Conservation (phyloP, 177 flowering plant species). For the Vitis hybrid region DNA sequence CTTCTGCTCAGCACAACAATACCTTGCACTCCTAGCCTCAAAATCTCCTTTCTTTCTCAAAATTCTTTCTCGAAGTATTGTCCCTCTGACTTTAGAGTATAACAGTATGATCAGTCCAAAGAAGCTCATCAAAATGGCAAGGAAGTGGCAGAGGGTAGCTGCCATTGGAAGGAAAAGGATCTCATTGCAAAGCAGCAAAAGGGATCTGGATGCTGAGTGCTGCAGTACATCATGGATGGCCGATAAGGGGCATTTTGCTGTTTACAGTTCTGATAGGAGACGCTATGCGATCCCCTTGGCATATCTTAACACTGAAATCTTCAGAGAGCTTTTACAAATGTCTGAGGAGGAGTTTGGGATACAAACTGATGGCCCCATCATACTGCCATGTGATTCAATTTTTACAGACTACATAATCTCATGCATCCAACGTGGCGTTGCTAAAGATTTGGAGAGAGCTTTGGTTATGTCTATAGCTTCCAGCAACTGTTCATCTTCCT, state of each 20-base stretch:
- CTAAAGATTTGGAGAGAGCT: too few species aligned
- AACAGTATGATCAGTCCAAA: slow-evolving; percentile 12
- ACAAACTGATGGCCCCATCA: too few species aligned
- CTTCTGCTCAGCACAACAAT: too few species aligned
- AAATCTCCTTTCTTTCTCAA: background rate
- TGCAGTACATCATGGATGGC: slow-evolving; percentile 8
- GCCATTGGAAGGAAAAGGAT: slow-evolving; percentile 10
- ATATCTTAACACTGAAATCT: background rate
- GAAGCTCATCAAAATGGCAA: slow-evolving; percentile 16
- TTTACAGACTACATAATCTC: too few species aligned
- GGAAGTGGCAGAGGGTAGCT: background rate
- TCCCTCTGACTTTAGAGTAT: background rate
- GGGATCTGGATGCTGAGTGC: background rate
- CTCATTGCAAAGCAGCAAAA: background rate
- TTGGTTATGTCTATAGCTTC: too few species aligned
- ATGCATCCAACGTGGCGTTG: too few species aligned
- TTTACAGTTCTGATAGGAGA: slow-evolving; percentile 1
- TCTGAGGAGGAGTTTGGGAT: too few species aligned
- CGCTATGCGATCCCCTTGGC: background rate
- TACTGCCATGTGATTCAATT: too few species aligned
- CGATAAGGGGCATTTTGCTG: slow-evolving; percentile 22
- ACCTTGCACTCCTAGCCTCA: too few species aligned
- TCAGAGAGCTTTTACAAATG: background rate
- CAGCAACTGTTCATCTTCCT: too few species aligned
- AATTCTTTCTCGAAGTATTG: background rate